phyloP scores from a whole-genome alignment of 2,329 filamentous ascomycete species.

The Pseudohalonectria lignicola region DNA sequence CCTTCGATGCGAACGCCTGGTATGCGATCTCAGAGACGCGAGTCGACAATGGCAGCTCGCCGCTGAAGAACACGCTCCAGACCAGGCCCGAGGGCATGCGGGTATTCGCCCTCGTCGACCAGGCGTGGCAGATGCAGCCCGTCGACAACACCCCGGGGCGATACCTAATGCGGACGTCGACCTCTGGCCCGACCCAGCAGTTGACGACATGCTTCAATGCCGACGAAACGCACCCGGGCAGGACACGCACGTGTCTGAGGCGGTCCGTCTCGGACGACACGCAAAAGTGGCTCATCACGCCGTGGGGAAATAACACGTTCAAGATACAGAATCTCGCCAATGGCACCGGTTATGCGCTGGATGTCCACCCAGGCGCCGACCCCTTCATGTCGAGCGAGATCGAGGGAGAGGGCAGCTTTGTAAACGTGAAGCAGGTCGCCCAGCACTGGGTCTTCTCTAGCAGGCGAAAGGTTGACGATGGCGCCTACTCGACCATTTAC shows the following conservation, averaged over 20 bases:
- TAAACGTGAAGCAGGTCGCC: not conserved
- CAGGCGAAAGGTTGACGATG: constrained; percentile 1
- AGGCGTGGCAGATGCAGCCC: constrained; percentile 2
- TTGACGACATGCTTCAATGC: constrained; percentile 1
- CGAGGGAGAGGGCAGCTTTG: not conserved
- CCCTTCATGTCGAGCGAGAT: not conserved
- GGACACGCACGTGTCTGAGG: constrained; percentile 1
- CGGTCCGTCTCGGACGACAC: not conserved
- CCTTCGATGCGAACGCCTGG: constrained; percentile 3
- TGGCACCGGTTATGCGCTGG: constrained; percentile 1
- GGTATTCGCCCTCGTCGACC: not conserved
- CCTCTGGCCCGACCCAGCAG: not conserved
- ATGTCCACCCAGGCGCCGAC: constrained; percentile 1
- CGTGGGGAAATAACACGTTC: constrained; percentile 1
- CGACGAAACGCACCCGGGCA: constrained; percentile 1
- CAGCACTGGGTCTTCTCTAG: constrained; percentile 3
- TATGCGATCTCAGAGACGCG: constrained; percentile 4
- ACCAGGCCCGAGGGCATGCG: not conserved
- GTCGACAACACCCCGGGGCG: not conserved
- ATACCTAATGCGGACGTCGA: constrained; percentile 1
- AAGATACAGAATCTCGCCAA: constrained; percentile 3
- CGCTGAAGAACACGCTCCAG: constrained; percentile 1
- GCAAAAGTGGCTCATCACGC: constrained; percentile 2
- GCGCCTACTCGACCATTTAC: constrained; percentile 1
- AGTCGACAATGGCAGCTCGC: constrained; percentile 1